Percentiles rank a stretch among this genome's conserved stretches.
Conservation (phyloP, 1,284 basidiomycete species). For the Leucoagaricus sp. region DNA sequence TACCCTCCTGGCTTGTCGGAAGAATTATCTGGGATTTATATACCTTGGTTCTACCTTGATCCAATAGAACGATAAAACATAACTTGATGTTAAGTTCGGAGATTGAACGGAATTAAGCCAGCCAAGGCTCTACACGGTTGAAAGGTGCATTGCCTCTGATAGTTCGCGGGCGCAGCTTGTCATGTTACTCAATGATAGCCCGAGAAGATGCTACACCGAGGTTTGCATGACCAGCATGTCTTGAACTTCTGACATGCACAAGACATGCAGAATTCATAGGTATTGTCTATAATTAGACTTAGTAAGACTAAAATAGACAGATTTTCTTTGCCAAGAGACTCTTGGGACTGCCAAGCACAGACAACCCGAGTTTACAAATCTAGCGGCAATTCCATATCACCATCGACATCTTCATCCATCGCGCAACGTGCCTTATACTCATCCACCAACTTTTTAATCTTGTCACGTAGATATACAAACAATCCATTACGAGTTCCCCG, state of each 20-base stretch:
- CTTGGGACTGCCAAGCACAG: not conserved
- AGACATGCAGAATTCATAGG: not conserved
- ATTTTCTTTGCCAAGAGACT: not conserved
- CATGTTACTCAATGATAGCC: too few relatives aligned
- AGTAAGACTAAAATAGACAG: not conserved
- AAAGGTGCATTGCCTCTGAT: too few relatives aligned
- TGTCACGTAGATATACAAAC: constrained; percentile 6
- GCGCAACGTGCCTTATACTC: not conserved
- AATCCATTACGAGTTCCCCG: constrained; percentile 1
- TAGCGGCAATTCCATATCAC: not conserved
- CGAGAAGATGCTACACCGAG: too few relatives aligned
- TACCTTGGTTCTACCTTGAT: not conserved
- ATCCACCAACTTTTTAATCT: not conserved
- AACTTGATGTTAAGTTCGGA: not conserved
- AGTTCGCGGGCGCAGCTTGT: too few relatives aligned
- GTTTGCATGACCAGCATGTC: too few relatives aligned
- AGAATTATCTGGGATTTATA: not conserved
- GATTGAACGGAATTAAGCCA: constrained; percentile 5
- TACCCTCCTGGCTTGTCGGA: not conserved
- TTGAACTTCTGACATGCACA: too few relatives aligned
- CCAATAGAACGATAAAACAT: not conserved
- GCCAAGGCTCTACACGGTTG: too few relatives aligned
- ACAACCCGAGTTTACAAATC: not conserved
- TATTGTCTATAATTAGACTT: not conserved
- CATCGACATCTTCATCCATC: not conserved